These are phyloP conservation scores for Colletotrichum sidae DNA, from an alignment of 2,329 filamentous ascomycete genomes.

Conservation along the genomic window DNA sequence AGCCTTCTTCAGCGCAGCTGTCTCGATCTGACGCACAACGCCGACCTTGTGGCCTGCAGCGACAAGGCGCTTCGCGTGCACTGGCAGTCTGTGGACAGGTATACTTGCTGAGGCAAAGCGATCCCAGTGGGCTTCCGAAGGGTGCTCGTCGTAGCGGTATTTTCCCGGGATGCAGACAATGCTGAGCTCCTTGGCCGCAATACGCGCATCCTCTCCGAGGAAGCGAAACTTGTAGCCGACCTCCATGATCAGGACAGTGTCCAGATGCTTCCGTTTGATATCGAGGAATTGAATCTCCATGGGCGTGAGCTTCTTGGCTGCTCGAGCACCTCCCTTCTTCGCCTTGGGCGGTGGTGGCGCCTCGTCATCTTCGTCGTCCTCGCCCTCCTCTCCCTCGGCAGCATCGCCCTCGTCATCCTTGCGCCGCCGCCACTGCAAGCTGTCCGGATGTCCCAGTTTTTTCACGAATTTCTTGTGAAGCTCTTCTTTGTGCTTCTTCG, in stretches of 20 bases:
- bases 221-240: slow-evolving; percentile 99
- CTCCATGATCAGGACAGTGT: slow-evolving; percentile 91
- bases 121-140: slow-evolving; percentile 91
- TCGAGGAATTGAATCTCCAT: slow-evolving; percentile 95
- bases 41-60: slow-evolving; percentile 95
- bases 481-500: slow-evolving; percentile 70
- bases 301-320: slow-evolving; percentile 84
- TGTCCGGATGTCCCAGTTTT: slow-evolving; percentile 89
- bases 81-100: slow-evolving; percentile 88
- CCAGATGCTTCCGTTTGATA: slow-evolving; percentile 91
- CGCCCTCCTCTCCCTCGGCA: slow-evolving; percentile 65
- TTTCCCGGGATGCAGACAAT: slow-evolving; percentile 98
- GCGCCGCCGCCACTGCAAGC: slow-evolving; percentile 75
- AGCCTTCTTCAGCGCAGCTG: slow-evolving; percentile 92
- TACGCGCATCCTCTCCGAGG: slow-evolving; percentile 93
- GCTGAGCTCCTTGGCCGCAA: slow-evolving; percentile 88
- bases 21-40: slow-evolving; percentile 93
- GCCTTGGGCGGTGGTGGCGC: slow-evolving; percentile 59
- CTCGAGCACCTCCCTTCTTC: slow-evolving; percentile 71
- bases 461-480: slow-evolving; percentile 89
- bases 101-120: slow-evolving; percentile 97
- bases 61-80: slow-evolving; percentile 94
- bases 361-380: slow-evolving; percentile 68
- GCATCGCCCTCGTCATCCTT: slow-evolving; percentile 65
- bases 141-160: slow-evolving; percentile 91